Evolutionary conservation across 495 filamentous ascomycete species (phyloP).

Genomic region (Aspergillus conjunctus): DNA sequence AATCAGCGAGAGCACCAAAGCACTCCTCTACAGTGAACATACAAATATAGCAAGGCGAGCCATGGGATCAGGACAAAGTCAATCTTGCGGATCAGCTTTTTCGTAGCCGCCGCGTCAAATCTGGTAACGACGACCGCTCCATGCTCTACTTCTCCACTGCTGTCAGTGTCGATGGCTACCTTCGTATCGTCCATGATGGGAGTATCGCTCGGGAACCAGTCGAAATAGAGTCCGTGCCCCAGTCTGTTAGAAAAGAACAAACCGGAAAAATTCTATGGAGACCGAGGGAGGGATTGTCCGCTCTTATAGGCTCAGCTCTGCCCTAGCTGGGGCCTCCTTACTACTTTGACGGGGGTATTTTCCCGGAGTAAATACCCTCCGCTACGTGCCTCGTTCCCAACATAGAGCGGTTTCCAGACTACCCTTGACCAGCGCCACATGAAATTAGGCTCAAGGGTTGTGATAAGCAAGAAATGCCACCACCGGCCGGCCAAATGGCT

Average conservation of each 20-base stretch:
- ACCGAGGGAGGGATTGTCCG: background rate
- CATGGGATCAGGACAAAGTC: conserved; percentile 22
- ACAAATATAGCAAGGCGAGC: conserved; percentile 22
- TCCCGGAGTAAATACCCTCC: background rate
- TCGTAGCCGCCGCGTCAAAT: conserved; percentile 9
- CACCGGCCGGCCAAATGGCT: background rate
- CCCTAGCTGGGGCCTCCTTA: background rate
- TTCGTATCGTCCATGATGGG: conserved; percentile 14
- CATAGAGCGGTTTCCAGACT: background rate
- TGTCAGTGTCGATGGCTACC: conserved; percentile 7
- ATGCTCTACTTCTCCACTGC: conserved; percentile 16
- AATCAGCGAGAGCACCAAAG: background rate
- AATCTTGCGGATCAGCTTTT: conserved; percentile 22
- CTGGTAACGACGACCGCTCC: background rate
- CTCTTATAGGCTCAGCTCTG: conserved; percentile 15
- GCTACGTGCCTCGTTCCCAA: background rate
- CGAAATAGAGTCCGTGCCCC: background rate
- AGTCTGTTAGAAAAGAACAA: background rate
- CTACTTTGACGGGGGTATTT: background rate
- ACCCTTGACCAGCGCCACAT: background rate
- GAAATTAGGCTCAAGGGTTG: conserved; percentile 23
- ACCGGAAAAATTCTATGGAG: background rate
- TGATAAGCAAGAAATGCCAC: conserved; percentile 13
- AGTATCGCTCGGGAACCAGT: background rate
- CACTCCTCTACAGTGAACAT: background rate